These are phyloP conservation scores for Blastobotrys serpentis DNA, from an alignment of 1,139 yeast genomes.

Conservation along the genomic window DNA sequence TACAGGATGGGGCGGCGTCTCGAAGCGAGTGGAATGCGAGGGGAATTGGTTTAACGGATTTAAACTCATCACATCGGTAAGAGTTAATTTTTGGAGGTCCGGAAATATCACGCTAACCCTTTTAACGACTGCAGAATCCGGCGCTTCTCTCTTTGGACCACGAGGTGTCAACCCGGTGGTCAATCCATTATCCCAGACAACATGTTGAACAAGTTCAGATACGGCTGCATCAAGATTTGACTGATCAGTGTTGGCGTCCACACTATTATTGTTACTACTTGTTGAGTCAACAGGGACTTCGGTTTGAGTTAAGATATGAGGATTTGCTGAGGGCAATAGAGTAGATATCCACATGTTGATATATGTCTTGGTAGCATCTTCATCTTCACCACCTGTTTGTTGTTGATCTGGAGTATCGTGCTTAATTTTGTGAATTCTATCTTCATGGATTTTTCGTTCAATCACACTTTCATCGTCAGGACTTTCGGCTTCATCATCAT, in stretches of 20 bases:
- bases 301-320: not conserved
- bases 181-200: conserved; percentile 45
- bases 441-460: not conserved
- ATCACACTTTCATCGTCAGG: conserved; percentile 15
- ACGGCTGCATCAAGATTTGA: conserved; percentile 23
- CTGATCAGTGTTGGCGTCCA: conserved; percentile 7
- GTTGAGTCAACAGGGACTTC: conserved; percentile 1
- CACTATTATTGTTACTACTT: not conserved
- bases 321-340: not conserved
- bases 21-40: not conserved
- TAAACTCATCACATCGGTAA: conserved; percentile 25
- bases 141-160: conserved; percentile 13
- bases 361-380: not conserved
- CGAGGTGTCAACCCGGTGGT: conserved; percentile 19
- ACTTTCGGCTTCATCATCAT: conserved; percentile 17
- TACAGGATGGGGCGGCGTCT: not conserved
- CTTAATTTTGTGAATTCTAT: not conserved
- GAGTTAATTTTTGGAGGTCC: conserved; percentile 19
- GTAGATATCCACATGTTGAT: conserved; percentile 1
- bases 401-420: not conserved
- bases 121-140: conserved; percentile 23
- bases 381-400: not conserved
- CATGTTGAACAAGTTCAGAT: conserved; percentile 42
- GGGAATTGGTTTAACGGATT: conserved; percentile 8
- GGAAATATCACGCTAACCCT: conserved; percentile 23